Percentiles rank a stretch among this genome's conserved stretches.
phyloP scores from a whole-genome alignment of 305 asterid species.

The Rubia tinctorum region DNA sequence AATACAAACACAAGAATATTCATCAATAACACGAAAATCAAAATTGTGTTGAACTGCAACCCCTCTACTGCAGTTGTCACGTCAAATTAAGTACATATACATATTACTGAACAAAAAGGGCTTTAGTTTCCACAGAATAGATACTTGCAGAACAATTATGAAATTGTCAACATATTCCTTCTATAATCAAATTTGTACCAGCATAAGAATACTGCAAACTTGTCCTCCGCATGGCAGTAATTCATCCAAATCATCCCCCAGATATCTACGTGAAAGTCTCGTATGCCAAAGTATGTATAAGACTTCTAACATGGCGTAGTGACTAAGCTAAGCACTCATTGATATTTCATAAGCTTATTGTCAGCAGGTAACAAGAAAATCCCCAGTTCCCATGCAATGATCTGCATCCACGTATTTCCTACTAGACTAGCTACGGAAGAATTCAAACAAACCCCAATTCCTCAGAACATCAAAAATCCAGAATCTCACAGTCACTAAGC shows the following conservation, averaged over 20 bases:
- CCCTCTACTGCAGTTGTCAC: background rate
- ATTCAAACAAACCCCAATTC: background rate
- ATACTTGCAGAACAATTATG: background rate
- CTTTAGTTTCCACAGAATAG: background rate
- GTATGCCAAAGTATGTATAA: background rate
- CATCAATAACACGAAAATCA: background rate
- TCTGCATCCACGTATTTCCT: background rate
- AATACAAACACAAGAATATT: constrained; percentile 6
- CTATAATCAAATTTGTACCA: background rate
- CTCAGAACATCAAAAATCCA: background rate
- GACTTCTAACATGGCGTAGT: background rate
- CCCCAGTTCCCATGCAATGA: background rate
- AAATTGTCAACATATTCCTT: background rate
- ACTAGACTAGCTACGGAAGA: background rate
- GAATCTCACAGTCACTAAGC: background rate
- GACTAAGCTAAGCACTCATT: background rate
- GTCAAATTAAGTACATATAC: background rate
- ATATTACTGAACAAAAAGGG: background rate
- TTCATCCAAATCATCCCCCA: background rate
- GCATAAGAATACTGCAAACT: background rate
- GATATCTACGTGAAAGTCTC: constrained; percentile 1
- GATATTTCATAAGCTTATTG: background rate
- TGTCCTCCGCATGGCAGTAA: background rate
- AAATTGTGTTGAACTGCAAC: constrained; percentile 9
- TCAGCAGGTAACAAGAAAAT: background rate